Conservation (phyloP, 1,284 basidiomycete genomes). For the Cutaneotrichosporon cutaneum region DNA sequence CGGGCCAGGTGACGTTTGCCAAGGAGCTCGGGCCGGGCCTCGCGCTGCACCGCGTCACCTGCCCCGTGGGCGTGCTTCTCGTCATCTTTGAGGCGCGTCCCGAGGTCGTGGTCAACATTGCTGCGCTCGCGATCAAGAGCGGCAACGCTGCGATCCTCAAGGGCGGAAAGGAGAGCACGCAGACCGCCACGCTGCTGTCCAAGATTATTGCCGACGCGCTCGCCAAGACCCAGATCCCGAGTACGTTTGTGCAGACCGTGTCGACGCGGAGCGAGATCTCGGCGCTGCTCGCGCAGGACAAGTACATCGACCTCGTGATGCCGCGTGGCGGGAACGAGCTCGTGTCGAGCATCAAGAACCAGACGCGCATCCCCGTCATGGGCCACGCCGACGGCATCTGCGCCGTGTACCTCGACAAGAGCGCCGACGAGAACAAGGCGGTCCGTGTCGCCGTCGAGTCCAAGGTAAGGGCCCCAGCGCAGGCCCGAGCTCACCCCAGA, state of each 20-base stretch:
- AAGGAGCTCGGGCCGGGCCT: constrained; percentile 79
- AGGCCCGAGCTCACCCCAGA: constrained; percentile 56
- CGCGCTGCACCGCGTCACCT: constrained; percentile 89
- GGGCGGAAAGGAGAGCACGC: constrained; percentile 89
- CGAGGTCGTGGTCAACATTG: constrained; percentile 97
- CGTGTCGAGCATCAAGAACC: constrained; percentile 83
- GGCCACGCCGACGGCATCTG: constrained; percentile 73
- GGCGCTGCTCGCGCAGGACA: constrained; percentile 77
- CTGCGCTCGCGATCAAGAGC: constrained; percentile 94
- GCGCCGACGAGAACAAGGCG: constrained; percentile 74
- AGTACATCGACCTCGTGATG: constrained; percentile 95
- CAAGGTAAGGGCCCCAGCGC: constrained; percentile 64
- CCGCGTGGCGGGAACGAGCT: constrained; percentile 91
- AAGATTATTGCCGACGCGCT: constrained; percentile 78
- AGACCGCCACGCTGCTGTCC: constrained; percentile 72
- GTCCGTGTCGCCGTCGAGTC: constrained; percentile 81
- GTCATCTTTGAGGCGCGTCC: constrained; percentile 98
- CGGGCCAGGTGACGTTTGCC: constrained; percentile 82
- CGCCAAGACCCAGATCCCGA: constrained; percentile 67
- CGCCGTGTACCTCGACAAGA: constrained; percentile 58
- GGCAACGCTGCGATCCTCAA: constrained; percentile 94
- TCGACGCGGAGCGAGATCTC: constrained; percentile 91
- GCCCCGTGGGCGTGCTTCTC: constrained; percentile 92
- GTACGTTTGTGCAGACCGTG: constrained; percentile 84
- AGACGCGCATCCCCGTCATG: constrained; percentile 94